Evolutionary conservation across 805 yeast species (phyloP).

Genomic region (Cyberlindnera amylophila): DNA sequence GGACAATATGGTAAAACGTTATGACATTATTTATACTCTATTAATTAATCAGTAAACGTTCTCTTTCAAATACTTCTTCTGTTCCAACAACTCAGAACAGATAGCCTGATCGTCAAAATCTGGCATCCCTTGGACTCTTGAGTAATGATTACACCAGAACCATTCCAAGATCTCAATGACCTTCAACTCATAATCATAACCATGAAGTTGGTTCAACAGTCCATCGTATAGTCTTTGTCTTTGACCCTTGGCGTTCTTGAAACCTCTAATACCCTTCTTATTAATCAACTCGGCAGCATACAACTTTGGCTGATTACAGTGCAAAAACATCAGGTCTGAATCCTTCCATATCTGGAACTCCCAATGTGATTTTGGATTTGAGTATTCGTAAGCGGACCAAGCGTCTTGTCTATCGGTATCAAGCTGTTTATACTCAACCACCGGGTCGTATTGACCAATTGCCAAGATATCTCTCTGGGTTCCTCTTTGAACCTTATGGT

Average conservation of each 20-base stretch:
- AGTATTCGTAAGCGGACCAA: slow-evolving; percentile 9
- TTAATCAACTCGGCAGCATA: slow-evolving; percentile 10
- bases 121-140: slow-evolving; percentile 30
- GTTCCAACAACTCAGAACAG: slow-evolving; percentile 36
- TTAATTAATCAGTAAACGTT: slow-evolving; percentile 7
- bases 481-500: slow-evolving; percentile 17
- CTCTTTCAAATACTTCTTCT: slow-evolving; percentile 31
- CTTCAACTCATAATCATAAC: slow-evolving; percentile 12
- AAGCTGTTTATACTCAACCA: slow-evolving; percentile 14
- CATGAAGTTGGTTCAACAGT: slow-evolving; percentile 2
- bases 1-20: no score
- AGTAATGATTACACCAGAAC: slow-evolving; percentile 23
- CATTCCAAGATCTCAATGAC: slow-evolving; percentile 10
- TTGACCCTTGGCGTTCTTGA: slow-evolving; percentile 4
- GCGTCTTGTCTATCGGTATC: slow-evolving; percentile 2
- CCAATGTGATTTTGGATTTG: slow-evolving; percentile 14
- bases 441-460: slow-evolving; percentile 37
- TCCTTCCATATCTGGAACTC: slow-evolving; percentile 15
- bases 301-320: slow-evolving; percentile 19
- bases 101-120: slow-evolving; percentile 29
- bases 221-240: slow-evolving; percentile 16
- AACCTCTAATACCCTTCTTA: slow-evolving; percentile 5
- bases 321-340: slow-evolving; percentile 15
- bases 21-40: no score
- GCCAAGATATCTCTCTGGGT: slow-evolving; percentile 26